Evolutionary conservation across 768 basidiomycete species (phyloP).

Genomic region (Amylocystis lapponica): DNA sequence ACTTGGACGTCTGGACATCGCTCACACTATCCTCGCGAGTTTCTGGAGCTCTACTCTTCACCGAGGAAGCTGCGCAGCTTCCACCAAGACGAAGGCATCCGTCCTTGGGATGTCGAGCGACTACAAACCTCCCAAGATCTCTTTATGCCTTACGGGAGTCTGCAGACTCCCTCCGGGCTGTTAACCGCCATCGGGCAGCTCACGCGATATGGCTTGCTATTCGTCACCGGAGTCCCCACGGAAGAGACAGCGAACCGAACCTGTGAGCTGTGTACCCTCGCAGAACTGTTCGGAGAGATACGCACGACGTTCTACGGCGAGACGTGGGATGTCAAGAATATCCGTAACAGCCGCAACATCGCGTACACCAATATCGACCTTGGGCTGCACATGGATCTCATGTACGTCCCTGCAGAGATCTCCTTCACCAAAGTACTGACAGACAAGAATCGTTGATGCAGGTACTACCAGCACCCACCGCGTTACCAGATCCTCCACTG

Average conservation of each 20-base stretch:
- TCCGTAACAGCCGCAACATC: slow-evolving; percentile 75
- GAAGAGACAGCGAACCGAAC: slow-evolving; percentile 47
- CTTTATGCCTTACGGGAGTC: slow-evolving; percentile 49
- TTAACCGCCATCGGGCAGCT: slow-evolving; percentile 64
- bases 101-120: slow-evolving; percentile 41
- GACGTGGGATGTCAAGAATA: slow-evolving; percentile 82
- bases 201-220: slow-evolving; percentile 62
- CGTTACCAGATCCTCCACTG: slow-evolving; percentile 92
- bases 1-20: slow-evolving; percentile 56
- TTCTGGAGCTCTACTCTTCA: slow-evolving; percentile 46
- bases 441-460: slow-evolving; percentile 27
- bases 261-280: slow-evolving; percentile 68
- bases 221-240: slow-evolving; percentile 68
- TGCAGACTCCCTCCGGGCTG: slow-evolving; percentile 41
- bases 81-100: slow-evolving; percentile 36
- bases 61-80: slow-evolving; percentile 31
- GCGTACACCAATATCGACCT: slow-evolving; percentile 91
- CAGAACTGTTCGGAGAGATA: slow-evolving; percentile 65
- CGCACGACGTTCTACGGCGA: slow-evolving; percentile 87
- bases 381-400: slow-evolving; percentile 87
- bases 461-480: slow-evolving; percentile 89
- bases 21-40: slow-evolving; percentile 45
- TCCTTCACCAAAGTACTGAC: neutral
- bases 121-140: slow-evolving; percentile 37
- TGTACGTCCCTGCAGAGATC: slow-evolving; percentile 47